These are phyloP conservation scores for Xylaria scruposa DNA, from an alignment of 495 filamentous ascomycete genomes.

Conservation along the genomic window DNA sequence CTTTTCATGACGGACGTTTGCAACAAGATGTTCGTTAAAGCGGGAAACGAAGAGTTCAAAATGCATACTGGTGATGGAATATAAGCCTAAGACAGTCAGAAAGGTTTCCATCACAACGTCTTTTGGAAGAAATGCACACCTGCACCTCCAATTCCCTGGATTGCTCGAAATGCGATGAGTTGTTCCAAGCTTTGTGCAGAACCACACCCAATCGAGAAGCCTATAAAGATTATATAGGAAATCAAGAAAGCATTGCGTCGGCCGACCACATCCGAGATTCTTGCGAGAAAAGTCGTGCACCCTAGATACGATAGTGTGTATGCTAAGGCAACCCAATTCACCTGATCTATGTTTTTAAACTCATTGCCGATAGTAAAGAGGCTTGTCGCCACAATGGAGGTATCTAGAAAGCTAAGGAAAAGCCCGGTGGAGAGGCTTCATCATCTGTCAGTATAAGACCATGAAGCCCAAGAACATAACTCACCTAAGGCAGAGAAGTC, in stretches of 20 bases:
- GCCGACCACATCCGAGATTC: slow-evolving; percentile 60
- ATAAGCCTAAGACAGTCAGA: slow-evolving; percentile 39
- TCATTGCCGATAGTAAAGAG: slow-evolving; percentile 52
- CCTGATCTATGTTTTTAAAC: slow-evolving; percentile 40
- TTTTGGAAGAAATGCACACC: slow-evolving; percentile 35
- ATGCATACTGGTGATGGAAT: slow-evolving; percentile 51
- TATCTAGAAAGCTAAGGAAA: slow-evolving; percentile 51
- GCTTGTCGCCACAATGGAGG: slow-evolving; percentile 55
- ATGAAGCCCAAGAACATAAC: slow-evolving; percentile 17
- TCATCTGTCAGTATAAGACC: slow-evolving; percentile 26
- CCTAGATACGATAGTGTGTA: slow-evolving; percentile 55
- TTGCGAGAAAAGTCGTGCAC: slow-evolving; percentile 55
- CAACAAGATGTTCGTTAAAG: not conserved
- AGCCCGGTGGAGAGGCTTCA: slow-evolving; percentile 38
- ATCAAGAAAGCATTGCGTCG: slow-evolving; percentile 54
- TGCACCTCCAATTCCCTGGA: slow-evolving; percentile 55
- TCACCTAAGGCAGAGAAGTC: slow-evolving; percentile 34
- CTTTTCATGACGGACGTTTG: not conserved
- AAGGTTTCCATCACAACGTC: not conserved
- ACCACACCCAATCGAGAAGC: slow-evolving; percentile 62
- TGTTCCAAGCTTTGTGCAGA: slow-evolving; percentile 51
- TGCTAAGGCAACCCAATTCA: slow-evolving; percentile 56
- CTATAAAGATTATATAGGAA: slow-evolving; percentile 59
- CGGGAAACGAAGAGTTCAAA: not conserved
- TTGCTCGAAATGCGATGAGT: slow-evolving; percentile 52